Base-by-base conservation (phyloP, 1,284 basidiomycete species). In the Trichosporon coremiiforme region DNA sequence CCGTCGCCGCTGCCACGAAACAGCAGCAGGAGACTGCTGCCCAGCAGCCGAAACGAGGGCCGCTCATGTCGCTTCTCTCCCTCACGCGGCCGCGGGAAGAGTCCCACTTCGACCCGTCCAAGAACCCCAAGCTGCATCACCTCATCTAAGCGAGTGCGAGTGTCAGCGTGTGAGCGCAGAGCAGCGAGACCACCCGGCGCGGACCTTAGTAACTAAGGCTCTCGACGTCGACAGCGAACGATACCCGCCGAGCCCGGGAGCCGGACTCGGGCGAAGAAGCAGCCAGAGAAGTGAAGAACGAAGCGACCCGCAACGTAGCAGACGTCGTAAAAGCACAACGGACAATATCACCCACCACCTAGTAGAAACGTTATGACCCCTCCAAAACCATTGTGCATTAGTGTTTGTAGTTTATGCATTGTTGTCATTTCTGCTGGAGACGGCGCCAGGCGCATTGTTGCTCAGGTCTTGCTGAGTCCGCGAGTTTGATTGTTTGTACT, bases 71-170 rank as follows among this genome's bases (percentile, higher is more conserved):
- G 8, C 41, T 73, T 25, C 72, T 73, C 10, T 64, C 62, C 22
- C 68, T 73, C 13, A 36, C 69, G 17, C 67, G 67, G n/a, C 70
- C 70, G 38, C 22, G 31, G 33, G 62, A 47, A 8, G 62, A 67
- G 73, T 70, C 53, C 72, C 80, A 81, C 72, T 82, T 81, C 50
- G 80, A 82, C 70, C 80, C 80, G 12, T 74, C 71, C 7, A 75
- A 76, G 66, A 79, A 82, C 55, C 80, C 80, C 12, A 77, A 77
- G 62, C 71, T 82, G 53, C 72, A 80, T 29, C 77, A 77, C 22
- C 71, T 82, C 13, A 72, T 78, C 63, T 82, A 69, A 66, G 41
- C 36, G 25, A 25, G 25, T 25, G 25, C 25, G 25, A 25, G 25
- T 25, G 25, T 25, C 25, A 25, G 25, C 25, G 25, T 25, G 25